Percentiles rank a stretch among this genome's conserved stretches.
phyloP scores from a whole-genome alignment of 441 rosid species.

The Pelargonium fulgidum region DNA sequence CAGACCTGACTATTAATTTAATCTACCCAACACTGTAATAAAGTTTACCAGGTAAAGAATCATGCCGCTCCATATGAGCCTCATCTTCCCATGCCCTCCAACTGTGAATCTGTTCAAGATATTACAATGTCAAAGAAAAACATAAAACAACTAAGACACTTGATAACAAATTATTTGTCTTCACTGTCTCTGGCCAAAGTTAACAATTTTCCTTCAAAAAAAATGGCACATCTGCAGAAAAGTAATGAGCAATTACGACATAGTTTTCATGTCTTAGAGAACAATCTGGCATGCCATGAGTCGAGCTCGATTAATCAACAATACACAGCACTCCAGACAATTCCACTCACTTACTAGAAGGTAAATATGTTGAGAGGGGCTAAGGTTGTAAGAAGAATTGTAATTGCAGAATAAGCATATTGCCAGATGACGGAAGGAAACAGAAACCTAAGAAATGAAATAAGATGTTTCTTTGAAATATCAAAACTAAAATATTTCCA shows the following conservation, averaged over 20 bases:
- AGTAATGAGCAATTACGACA: neutral
- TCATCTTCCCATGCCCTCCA: conserved; percentile 89
- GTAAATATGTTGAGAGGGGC: neutral
- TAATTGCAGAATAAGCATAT: neutral
- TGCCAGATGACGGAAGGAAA: neutral
- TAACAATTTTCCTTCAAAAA: neutral
- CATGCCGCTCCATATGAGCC: conserved; percentile 59
- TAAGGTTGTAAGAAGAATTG: neutral
- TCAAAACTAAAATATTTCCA: neutral
- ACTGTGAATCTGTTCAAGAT: conserved; percentile 58
- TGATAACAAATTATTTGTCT: neutral
- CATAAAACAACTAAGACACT: conserved; percentile 2
- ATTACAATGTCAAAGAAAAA: conserved; percentile 17
- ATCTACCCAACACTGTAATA: conserved; percentile 5
- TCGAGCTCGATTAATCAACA: neutral
- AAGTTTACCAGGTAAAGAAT: conserved; percentile 47
- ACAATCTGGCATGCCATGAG: neutral
- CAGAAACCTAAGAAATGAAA: neutral
- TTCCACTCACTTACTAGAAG: neutral
- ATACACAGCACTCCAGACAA: neutral
- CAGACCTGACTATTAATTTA: neutral
- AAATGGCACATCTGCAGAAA: neutral
- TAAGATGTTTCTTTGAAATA: neutral
- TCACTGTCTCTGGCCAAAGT: neutral
- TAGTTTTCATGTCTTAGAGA: neutral